These are phyloP conservation scores for Vigna angularis DNA, from an alignment of 306 rosid species.

Conservation along the genomic window DNA sequence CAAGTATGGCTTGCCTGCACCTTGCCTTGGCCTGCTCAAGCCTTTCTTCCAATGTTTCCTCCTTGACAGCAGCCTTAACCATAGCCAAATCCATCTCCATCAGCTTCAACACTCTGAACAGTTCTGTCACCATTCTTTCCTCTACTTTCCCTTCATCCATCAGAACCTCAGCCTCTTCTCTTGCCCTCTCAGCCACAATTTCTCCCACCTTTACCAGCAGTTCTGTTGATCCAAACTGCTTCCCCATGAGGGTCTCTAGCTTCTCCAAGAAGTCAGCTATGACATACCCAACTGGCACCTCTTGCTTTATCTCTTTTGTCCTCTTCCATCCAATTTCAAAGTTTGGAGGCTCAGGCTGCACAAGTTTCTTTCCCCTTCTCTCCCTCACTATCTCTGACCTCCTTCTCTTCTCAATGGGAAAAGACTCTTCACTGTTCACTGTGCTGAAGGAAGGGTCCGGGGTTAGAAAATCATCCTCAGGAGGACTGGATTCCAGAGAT, in stretches of 20 bases:
- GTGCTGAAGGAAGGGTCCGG: constrained; percentile 60
- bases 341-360: constrained; percentile 71
- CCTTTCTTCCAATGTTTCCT: constrained; percentile 77
- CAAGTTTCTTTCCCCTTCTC: constrained; percentile 48
- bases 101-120: constrained; percentile 81
- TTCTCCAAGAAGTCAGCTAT: constrained; percentile 89
- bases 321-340: constrained; percentile 96
- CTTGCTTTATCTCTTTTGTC: constrained; percentile 72
- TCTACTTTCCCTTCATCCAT: constrained; percentile 87
- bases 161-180: constrained; percentile 84
- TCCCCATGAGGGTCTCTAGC: constrained; percentile 76
- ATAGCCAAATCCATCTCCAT: constrained; percentile 94
- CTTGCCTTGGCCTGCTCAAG: constrained; percentile 84
- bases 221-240: constrained; percentile 76
- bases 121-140: constrained; percentile 85
- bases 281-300: constrained; percentile 79
- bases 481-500: constrained; percentile 36
- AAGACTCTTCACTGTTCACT: constrained; percentile 66
- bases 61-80: constrained; percentile 89
- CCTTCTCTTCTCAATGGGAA: constrained; percentile 83
- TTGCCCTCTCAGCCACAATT: constrained; percentile 88
- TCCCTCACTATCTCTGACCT: constrained; percentile 74
- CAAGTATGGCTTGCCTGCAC: constrained; percentile 98
- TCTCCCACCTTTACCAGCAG: constrained; percentile 79
- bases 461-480: constrained; percentile 52